Conservation (phyloP, 2,329 filamentous ascomycete species). For the Colletotrichum gigasporum region DNA sequence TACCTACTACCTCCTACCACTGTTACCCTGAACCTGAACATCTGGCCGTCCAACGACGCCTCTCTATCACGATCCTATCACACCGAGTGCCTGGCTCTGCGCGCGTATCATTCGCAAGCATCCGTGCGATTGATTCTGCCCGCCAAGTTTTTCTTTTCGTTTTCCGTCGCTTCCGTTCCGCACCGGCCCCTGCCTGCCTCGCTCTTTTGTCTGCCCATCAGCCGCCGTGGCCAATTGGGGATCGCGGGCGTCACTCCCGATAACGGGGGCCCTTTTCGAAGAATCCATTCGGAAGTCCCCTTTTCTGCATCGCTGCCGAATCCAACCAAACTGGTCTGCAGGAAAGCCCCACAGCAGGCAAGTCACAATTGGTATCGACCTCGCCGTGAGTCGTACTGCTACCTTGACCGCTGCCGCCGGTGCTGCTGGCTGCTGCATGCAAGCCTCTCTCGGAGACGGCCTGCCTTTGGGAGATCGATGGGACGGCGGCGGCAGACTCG, state of each 20-base stretch:
- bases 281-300: constrained; percentile 7
- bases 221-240: constrained; percentile 26
- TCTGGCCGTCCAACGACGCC: constrained; percentile 4
- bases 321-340: not conserved
- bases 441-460: too few relatives aligned
- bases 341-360: too few relatives aligned
- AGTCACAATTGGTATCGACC: too few relatives aligned
- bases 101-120: not conserved
- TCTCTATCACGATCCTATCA: constrained; percentile 10
- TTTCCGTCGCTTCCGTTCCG: not conserved
- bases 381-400: not conserved
- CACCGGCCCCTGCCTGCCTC: not conserved
- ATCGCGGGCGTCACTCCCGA: not conserved
- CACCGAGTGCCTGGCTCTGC: not conserved
- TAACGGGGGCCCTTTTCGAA: not conserved
- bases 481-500: not conserved
- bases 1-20: not conserved
- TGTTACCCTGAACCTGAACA: not conserved
- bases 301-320: constrained; percentile 16
- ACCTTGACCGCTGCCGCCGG: not conserved
- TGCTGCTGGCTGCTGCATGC: not conserved
- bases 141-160: not conserved
- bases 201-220: not conserved
- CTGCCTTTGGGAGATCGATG: constrained; percentile 5
- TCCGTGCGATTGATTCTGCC: not conserved